A percentile compares a stretch with the other conserved stretches of the same genome.
These are phyloP conservation scores for Colletotrichum musicola DNA, from an alignment of 2,329 filamentous ascomycete genomes.

Conservation along the genomic window DNA sequence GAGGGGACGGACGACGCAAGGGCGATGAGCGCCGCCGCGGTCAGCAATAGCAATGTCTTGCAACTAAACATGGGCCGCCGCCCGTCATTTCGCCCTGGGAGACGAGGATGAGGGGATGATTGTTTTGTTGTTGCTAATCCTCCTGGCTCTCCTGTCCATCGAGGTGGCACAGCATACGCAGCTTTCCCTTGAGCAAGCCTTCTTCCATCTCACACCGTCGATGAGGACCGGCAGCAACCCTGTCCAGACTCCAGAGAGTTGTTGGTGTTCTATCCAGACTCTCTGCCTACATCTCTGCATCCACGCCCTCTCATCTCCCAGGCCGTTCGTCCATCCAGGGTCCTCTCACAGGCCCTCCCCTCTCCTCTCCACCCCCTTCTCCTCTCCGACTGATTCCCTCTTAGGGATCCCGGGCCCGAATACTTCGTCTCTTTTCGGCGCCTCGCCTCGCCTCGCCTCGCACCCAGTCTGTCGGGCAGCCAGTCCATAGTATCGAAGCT, in stretches of 20 bases:
- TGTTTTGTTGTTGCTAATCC: slow-evolving; percentile 8
- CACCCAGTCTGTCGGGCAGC: background rate
- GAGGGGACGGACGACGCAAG: slow-evolving; percentile 26
- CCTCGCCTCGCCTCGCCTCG: background rate
- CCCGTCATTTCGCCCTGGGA: slow-evolving; percentile 3
- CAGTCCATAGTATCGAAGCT: background rate
- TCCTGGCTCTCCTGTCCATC: background rate
- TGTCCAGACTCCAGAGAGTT: too few relatives aligned
- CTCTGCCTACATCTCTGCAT: background rate
- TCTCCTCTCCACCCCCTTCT: background rate
- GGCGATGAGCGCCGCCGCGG: slow-evolving; percentile 8
- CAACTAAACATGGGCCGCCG: slow-evolving; percentile 1
- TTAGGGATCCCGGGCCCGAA: slow-evolving; percentile 24
- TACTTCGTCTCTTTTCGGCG: slow-evolving; percentile 13
- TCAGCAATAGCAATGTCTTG: slow-evolving; percentile 16
- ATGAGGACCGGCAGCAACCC: too few relatives aligned
- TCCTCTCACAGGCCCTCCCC: background rate
- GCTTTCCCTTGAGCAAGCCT: slow-evolving; percentile 15
- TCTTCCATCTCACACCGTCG: background rate
- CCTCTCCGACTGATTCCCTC: slow-evolving; percentile 13
- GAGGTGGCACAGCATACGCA: slow-evolving; percentile 35
- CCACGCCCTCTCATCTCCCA: background rate
- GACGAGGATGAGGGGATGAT: slow-evolving; percentile 1
- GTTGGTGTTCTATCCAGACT: too few relatives aligned
- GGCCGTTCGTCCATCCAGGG: background rate